Evolutionary conservation across 2,329 filamentous ascomycete species (phyloP), one percentile per base, ranked within the genome.

Genomic region (Neofusicoccum kwambonambiense): DNA sequence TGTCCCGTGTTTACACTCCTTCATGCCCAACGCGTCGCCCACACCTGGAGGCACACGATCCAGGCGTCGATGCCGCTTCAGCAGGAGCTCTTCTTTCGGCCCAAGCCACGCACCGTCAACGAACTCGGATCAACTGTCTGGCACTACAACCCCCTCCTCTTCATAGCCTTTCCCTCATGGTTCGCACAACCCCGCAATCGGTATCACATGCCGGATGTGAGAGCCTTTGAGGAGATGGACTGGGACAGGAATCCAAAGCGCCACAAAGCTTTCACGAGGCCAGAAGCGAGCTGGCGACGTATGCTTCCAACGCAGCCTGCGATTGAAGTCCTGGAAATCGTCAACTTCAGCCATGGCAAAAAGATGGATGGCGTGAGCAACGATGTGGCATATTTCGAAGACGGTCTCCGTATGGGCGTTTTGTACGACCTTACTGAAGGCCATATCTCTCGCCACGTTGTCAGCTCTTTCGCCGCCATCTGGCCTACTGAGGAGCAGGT

Each of bases 221-320:
- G 45, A 42, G 42, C 42, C 9, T 61, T 61, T 11, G 57, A 61
- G 15, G 67, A 69, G 6, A 49, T 61, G 5, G 51, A 57, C 45
- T 56, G 58, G 39, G 45, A 47, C 45, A 50, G 52, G n/a, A 67
- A 65, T 27, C 69, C 70, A 3, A 27, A 63, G 4, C 49, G 67
- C 0, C 56, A 66, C 19, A 63, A 70, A 3, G 70, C 72, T 6
- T 69, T 73, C 1, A 42, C 64, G 1, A 69, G 74, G 66, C 68
- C 72, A 7, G 68, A 73, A 58, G 75, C 75, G 11, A 71, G 68
- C 50, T 76, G 75, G 75, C 65, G 74, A n/a, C 68, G 70, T 35
- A 76, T 76, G 75, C 74, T 70, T 51, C 69, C 76, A 15, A 70
- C 66, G 42, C 73, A 75, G 65, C 75, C 74, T 13, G 57, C 57